These are phyloP conservation scores for Blastocrithidia nonstop DNA, from an alignment of 208 protist species.

Conservation along the genomic window DNA sequence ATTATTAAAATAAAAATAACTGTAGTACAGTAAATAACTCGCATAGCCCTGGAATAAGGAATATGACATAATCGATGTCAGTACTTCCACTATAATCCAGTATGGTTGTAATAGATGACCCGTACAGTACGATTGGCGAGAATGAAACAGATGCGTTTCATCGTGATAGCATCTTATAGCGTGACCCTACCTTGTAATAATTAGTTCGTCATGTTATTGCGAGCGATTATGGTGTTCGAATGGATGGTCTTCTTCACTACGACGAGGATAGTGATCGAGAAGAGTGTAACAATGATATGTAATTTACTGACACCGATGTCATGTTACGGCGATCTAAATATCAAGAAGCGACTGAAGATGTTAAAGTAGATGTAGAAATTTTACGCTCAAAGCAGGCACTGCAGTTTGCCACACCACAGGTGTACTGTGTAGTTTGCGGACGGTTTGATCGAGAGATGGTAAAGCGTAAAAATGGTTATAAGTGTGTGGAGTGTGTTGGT, in stretches of 20 bases:
- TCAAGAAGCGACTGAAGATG: constrained; percentile 17
- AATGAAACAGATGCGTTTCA: too few species aligned
- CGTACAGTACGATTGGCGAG: too few species aligned
- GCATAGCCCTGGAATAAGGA: too few species aligned
- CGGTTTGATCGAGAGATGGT: constrained; percentile 71
- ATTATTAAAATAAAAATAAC: too few species aligned
- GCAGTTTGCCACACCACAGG: constrained; percentile 16
- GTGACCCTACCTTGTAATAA: constrained; percentile 55
- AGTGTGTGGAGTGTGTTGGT: constrained; percentile 65
- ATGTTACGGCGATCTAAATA: constrained; percentile 36
- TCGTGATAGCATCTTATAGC: too few species aligned
- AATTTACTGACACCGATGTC: constrained; percentile 58
- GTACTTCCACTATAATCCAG: too few species aligned
- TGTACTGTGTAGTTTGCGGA: constrained; percentile 72
- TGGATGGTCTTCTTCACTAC: constrained; percentile 53
- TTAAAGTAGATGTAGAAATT: constrained; percentile 46
- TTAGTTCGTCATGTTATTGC: constrained; percentile 54
- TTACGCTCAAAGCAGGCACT: constrained; percentile 36
- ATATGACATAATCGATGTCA: too few species aligned
- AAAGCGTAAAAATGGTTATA: constrained; percentile 52
- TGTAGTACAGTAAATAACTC: too few species aligned
- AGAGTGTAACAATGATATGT: constrained; percentile 45
- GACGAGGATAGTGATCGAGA: constrained; percentile 65
- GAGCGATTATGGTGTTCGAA: constrained; percentile 43
- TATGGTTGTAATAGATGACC: too few species aligned